phyloP scores from a whole-genome alignment of 257 asterid species.

The Primulina huaijiensis region DNA sequence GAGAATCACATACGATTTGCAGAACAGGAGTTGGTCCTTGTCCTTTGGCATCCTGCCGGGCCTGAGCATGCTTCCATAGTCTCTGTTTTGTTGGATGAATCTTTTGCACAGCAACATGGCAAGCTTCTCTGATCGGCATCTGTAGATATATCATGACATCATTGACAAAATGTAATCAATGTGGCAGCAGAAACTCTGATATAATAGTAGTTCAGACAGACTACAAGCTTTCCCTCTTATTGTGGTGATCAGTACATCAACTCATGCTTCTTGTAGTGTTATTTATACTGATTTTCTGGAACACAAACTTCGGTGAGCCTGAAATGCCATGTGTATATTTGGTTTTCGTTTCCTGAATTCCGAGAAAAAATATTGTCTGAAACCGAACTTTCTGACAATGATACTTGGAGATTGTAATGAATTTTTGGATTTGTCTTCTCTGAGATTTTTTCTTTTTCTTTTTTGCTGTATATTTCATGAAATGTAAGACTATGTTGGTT shows the following conservation, averaged over 20 bases:
- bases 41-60: constrained; percentile 78
- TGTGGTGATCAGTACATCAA: neutral
- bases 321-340: neutral
- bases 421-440: neutral
- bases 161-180: constrained; percentile 9
- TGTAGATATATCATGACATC: constrained; percentile 28
- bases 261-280: neutral
- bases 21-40: constrained; percentile 70
- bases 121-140: constrained; percentile 99
- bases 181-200: constrained; percentile 7
- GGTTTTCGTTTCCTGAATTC: neutral
- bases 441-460: too few relatives aligned
- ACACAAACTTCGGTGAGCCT: neutral
- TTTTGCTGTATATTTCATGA: neutral
- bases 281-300: neutral
- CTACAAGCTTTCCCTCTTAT: neutral
- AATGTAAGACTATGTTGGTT: neutral
- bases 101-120: constrained; percentile 93
- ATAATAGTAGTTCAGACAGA: constrained; percentile 5
- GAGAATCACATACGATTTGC: constrained; percentile 68
- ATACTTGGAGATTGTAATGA: neutral
- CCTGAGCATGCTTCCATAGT: constrained; percentile 98
- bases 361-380: neutral
- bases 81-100: constrained; percentile 81
- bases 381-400: neutral